These are phyloP conservation scores for Aspergillus calidoustus DNA, from an alignment of 2,329 filamentous ascomycete genomes.

Conservation along the genomic window DNA sequence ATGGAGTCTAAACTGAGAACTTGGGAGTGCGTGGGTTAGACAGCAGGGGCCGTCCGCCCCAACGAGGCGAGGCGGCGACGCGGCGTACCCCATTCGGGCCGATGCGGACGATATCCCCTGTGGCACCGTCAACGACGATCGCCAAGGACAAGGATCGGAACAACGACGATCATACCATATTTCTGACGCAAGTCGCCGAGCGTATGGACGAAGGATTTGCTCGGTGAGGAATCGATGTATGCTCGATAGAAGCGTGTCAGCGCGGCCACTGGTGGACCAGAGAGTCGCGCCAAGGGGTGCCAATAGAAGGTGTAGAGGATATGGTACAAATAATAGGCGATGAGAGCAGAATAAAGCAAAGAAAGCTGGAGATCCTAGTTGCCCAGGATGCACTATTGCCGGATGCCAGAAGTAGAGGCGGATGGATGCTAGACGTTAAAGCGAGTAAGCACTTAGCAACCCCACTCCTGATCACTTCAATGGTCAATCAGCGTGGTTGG, in stretches of 20 bases:
- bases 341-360: no score
- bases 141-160: background rate
- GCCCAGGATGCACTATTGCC: background rate
- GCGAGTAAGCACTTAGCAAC: no score
- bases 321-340: background rate
- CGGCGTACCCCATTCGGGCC: slow-evolving; percentile 12
- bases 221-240: slow-evolving; percentile 8
- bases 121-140: background rate
- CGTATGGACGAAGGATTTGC: slow-evolving; percentile 6
- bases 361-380: background rate
- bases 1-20: background rate
- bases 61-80: no score
- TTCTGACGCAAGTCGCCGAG: slow-evolving; percentile 5
- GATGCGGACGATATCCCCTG: slow-evolving; percentile 8
- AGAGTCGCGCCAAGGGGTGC: slow-evolving; percentile 13
- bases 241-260: slow-evolving; percentile 5
- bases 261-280: slow-evolving; percentile 8
- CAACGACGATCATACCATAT: background rate
- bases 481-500: no score
- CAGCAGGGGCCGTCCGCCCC: background rate
- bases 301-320: slow-evolving; percentile 9
- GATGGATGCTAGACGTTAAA: background rate
- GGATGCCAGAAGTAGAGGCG: background rate
- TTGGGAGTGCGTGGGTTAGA: background rate
- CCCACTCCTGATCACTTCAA: no score